A percentile compares a stretch with the other conserved stretches of the same genome.
These are phyloP conservation scores for Spiraea crenata DNA, from an alignment of 331 rosid species.

Conservation along the genomic window DNA sequence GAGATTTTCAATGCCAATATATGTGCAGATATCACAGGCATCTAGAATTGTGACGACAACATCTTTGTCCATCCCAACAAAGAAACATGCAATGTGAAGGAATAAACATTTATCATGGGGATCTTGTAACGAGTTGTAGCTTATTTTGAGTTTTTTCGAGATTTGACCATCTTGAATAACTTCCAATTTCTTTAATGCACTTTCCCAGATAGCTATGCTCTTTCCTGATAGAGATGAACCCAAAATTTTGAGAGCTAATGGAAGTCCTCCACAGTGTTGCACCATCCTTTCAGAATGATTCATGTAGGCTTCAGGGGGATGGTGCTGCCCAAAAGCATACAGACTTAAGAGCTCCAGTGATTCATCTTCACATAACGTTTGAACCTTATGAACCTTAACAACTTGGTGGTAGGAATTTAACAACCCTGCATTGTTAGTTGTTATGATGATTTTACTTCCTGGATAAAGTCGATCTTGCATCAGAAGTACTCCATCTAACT, in stretches of 20 bases:
- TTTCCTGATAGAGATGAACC: not conserved
- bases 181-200: not conserved
- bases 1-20: slow-evolving; percentile 7
- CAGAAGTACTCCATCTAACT: not conserved
- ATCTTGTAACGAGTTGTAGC: slow-evolving; percentile 4
- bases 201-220: not conserved
- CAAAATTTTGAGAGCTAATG: not conserved
- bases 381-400: not conserved
- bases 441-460: slow-evolving; percentile 18
- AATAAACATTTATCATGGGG: not conserved
- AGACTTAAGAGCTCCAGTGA: slow-evolving; percentile 12
- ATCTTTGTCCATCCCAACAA: not conserved
- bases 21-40: not conserved
- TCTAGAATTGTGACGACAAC: not conserved
- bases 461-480: not conserved
- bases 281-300: not conserved
- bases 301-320: not conserved
- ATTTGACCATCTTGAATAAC: not conserved
- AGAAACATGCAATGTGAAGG: slow-evolving; percentile 4
- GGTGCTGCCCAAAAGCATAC: not conserved
- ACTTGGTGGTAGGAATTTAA: not conserved
- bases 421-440: not conserved
- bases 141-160: slow-evolving; percentile 6
- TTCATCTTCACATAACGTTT: not conserved
- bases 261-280: not conserved